Evolutionary conservation across 352 stramenopile species (phyloP).

Genomic region (Phytophthora lateralis): DNA sequence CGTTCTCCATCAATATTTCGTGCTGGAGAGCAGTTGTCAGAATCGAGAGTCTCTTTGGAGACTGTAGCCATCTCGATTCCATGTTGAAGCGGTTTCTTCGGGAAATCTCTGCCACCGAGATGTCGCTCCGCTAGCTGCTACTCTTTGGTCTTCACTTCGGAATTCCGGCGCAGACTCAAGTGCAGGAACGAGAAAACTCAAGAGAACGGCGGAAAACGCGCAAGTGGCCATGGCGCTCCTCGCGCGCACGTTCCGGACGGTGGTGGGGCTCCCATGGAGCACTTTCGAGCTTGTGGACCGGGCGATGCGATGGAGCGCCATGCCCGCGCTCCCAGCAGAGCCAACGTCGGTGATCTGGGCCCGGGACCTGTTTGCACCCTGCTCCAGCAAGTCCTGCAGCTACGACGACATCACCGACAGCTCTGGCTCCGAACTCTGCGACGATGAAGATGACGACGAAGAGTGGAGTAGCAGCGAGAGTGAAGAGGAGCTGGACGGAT

Average conservation of each 20-base stretch:
- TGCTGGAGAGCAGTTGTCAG: background rate
- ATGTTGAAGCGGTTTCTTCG: conserved; percentile 26
- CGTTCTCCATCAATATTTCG: conserved; percentile 3
- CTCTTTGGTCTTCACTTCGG: conserved; percentile 15
- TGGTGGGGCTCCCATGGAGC: conserved; percentile 22
- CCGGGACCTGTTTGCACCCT: conserved; percentile 24
- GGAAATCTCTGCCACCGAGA: conserved; percentile 13
- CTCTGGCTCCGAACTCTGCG: conserved; percentile 30
- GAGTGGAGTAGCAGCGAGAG: conserved; percentile 28
- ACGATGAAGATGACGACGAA: conserved; percentile 21
- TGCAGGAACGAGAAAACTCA: conserved; percentile 7
- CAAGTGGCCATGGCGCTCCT: conserved; percentile 32
- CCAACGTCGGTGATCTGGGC: conserved; percentile 27
- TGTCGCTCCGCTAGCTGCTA: background rate
- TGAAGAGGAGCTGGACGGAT: conserved; percentile 24
- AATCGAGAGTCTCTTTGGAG: background rate
- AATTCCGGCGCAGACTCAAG: conserved; percentile 12
- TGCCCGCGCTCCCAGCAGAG: background rate
- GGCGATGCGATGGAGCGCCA: conserved; percentile 19
- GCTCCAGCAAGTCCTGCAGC: conserved; percentile 14
- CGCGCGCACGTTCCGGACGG: conserved; percentile 17
- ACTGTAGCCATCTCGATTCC: conserved; percentile 11
- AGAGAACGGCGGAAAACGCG: conserved; percentile 29
- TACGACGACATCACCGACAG: conserved; percentile 24
- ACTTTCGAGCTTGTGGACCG: conserved; percentile 22